These are phyloP conservation scores for Xylaria cubensis DNA, from an alignment of 495 filamentous ascomycete genomes.

Conservation along the genomic window DNA sequence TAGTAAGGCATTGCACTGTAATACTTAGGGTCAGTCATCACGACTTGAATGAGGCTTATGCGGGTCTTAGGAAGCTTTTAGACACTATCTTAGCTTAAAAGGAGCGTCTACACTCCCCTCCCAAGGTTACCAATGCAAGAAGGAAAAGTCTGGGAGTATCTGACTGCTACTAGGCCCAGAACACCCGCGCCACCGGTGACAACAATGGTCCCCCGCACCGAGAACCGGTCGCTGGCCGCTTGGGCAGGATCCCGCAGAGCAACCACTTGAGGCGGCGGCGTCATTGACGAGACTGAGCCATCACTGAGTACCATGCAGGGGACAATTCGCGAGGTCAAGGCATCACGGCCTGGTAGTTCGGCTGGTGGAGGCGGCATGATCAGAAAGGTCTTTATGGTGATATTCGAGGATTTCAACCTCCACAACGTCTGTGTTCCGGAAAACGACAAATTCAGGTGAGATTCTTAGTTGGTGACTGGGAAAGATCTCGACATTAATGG, in stretches of 20 bases:
- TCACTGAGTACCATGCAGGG: conserved; percentile 65
- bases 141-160: not conserved
- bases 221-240: conserved; percentile 53
- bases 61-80: not conserved
- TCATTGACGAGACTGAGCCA: conserved; percentile 52
- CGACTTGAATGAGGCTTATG: not conserved
- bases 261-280: conserved; percentile 45
- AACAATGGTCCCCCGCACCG: conserved; percentile 65
- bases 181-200: conserved; percentile 70
- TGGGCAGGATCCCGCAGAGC: conserved; percentile 38
- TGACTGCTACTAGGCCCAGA: conserved; percentile 56
- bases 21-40: not conserved
- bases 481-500: not conserved
- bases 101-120: not conserved
- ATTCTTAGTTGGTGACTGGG: not conserved
- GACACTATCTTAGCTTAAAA: not conserved
- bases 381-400: not conserved
- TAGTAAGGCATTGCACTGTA: conserved; percentile 63
- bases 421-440: not conserved
- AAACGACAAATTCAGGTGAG: not conserved
- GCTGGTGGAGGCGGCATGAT: conserved; percentile 5
- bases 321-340: conserved; percentile 40
- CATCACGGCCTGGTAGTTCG: conserved; percentile 28
- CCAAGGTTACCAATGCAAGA: not conserved
- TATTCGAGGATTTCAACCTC: not conserved